A percentile compares a stretch with the other conserved stretches of the same genome.
Conservation (phyloP, 169 alveolate genomes). For the Amoebophrya sp. region DNA sequence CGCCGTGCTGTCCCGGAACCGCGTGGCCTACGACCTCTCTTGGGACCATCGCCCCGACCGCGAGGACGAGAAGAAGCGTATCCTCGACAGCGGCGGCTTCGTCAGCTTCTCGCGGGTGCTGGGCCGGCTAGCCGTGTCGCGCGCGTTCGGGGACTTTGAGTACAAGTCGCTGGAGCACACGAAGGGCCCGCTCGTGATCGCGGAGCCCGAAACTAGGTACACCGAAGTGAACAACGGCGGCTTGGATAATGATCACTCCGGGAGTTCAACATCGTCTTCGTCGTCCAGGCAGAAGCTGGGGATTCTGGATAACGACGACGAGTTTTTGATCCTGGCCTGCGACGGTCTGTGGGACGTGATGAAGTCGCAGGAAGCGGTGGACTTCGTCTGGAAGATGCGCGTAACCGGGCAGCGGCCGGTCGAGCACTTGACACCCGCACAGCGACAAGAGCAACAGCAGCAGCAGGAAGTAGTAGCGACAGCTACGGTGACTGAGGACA, state of each 20-base stretch:
- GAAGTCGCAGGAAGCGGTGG: conserved; percentile 77
- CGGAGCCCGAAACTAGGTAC: not conserved
- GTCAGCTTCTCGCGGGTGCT: conserved; percentile 86
- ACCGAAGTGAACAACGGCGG: not conserved
- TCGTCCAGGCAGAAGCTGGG: not conserved
- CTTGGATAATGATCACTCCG: not conserved
- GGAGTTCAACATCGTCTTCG: not conserved
- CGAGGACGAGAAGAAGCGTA: conserved; percentile 69
- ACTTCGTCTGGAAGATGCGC: too few relatives aligned
- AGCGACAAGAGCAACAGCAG: too few relatives aligned
- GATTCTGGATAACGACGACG: too few relatives aligned
- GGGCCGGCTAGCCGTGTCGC: conserved; percentile 87
- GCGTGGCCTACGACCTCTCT: conserved; percentile 75
- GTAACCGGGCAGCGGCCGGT: too few relatives aligned
- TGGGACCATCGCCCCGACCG: conserved; percentile 83
- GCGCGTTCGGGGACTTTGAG: conserved; percentile 92
- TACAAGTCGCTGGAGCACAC: conserved; percentile 47
- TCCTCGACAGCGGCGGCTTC: conserved; percentile 85
- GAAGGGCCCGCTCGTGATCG: not conserved
- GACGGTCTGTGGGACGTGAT: conserved; percentile 98
- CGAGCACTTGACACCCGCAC: too few relatives aligned
- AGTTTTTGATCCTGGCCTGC: conserved; percentile 94
- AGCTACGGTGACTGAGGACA: too few relatives aligned
- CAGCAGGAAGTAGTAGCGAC: too few relatives aligned
- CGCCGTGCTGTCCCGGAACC: conserved; percentile 72